phyloP scores from a whole-genome alignment of 192 early-diverging fungal species.

The Coemansia umbellata region DNA sequence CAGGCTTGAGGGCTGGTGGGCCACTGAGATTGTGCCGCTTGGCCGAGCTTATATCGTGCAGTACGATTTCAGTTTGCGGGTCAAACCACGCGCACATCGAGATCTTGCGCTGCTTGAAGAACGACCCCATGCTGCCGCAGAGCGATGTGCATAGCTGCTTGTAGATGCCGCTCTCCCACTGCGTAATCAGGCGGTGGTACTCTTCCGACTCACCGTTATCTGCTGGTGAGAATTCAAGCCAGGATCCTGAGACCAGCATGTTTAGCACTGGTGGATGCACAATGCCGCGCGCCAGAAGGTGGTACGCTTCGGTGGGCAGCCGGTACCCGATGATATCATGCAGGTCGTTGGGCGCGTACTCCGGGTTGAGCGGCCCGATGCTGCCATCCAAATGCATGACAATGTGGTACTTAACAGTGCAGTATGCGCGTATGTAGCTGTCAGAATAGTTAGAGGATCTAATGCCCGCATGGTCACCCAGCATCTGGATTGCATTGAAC shows the following conservation, averaged over 20 bases:
- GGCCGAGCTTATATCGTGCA: conserved; percentile 7
- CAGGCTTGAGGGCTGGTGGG: not conserved
- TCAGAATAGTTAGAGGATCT: conserved; percentile 66
- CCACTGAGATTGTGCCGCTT: not conserved
- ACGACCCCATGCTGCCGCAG: conserved; percentile 58
- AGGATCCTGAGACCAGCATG: conserved; percentile 60
- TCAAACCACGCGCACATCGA: conserved; percentile 61
- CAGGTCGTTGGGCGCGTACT: conserved; percentile 67
- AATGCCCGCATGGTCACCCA: conserved; percentile 56
- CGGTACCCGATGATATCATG: conserved; percentile 80
- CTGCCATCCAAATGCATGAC: conserved; percentile 67
- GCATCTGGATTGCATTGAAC: conserved; percentile 65
- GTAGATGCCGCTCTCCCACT: conserved; percentile 55
- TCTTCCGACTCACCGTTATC: conserved; percentile 79
- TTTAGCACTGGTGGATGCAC: conserved; percentile 64
- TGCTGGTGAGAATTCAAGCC: conserved; percentile 66
- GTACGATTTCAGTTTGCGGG: conserved; percentile 35
- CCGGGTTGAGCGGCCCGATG: conserved; percentile 60
- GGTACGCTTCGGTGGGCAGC: conserved; percentile 67
- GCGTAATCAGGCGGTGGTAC: conserved; percentile 62
- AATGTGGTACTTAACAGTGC: conserved; percentile 67
- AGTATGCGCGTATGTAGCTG: conserved; percentile 65
- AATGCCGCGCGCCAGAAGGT: conserved; percentile 62
- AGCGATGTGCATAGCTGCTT: conserved; percentile 57
- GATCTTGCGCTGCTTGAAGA: conserved; percentile 66